These are phyloP conservation scores for Penicillium sp. DNA, from an alignment of 2,329 filamentous ascomycete species.

Conservation along the genomic window DNA sequence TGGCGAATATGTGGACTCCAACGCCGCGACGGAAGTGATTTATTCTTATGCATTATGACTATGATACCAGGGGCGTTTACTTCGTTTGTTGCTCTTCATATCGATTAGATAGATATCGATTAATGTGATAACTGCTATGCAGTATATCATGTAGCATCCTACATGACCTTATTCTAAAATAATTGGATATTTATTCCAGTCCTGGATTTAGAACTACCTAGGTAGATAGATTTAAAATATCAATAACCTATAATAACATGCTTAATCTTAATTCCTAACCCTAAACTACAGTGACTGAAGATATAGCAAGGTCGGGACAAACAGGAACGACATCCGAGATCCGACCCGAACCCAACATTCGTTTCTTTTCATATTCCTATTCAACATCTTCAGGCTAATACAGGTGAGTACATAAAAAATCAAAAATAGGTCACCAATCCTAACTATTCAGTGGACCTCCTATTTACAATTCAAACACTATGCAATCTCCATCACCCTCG, in stretches of 20 bases:
- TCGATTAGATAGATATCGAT: background rate
- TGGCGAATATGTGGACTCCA: slow-evolving; percentile 20
- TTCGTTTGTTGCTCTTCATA: background rate
- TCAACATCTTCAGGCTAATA: background rate
- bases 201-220: no score
- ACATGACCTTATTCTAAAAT: no score
- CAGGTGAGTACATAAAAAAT: background rate
- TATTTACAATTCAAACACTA: no score
- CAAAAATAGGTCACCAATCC: no score
- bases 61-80: slow-evolving; percentile 16
- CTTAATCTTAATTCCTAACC: no score
- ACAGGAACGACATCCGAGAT: slow-evolving; percentile 16
- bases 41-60: slow-evolving; percentile 5
- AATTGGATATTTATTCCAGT: no score
- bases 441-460: no score
- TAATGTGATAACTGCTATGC: background rate
- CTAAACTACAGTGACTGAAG: no score
- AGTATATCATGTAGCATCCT: no score
- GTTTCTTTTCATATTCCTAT: background rate
- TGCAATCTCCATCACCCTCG: background rate
- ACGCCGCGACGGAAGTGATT: slow-evolving; percentile 17
- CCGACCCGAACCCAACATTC: slow-evolving; percentile 13
- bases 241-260: no score
- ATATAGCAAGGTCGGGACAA: slow-evolving; percentile 8
- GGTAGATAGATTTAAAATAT: no score